phyloP scores from a whole-genome alignment of 805 yeast genomes.

The Wickerhamomyces hampshirensis region DNA sequence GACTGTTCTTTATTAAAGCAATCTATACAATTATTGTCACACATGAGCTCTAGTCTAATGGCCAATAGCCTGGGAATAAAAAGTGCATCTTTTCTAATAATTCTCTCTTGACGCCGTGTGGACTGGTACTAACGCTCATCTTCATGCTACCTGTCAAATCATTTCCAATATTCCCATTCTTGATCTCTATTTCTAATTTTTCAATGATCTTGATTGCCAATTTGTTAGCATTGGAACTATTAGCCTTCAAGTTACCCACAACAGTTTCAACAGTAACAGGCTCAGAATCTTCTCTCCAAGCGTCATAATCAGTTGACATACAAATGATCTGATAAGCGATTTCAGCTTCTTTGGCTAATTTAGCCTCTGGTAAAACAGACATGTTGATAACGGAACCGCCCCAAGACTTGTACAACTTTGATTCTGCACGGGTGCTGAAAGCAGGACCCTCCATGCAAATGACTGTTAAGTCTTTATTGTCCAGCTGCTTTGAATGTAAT shows the following conservation, averaged over 20 bases:
- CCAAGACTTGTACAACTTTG: constrained; percentile 76
- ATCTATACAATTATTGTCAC: neutral
- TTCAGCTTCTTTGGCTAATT: constrained; percentile 96
- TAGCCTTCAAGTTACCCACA: constrained; percentile 83
- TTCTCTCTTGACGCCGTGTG: constrained; percentile 66
- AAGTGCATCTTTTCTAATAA: constrained; percentile 76
- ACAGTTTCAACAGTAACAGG: constrained; percentile 98
- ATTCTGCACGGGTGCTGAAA: constrained; percentile 95
- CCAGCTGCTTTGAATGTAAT: constrained; percentile 64
- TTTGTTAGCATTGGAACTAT: constrained; percentile 77
- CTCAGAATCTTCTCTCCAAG: constrained; percentile 94
- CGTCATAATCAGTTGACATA: constrained; percentile 98
- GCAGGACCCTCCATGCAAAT: constrained; percentile 99
- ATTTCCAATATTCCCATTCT: constrained; percentile 59
- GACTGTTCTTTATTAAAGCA: neutral
- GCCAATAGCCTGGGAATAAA: constrained; percentile 92
- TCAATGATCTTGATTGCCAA: constrained; percentile 68
- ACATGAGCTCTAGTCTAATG: constrained; percentile 22
- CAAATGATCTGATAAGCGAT: constrained; percentile 96
- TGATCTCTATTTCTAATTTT: constrained; percentile 57
- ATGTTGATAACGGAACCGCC: constrained; percentile 96
- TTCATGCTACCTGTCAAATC: constrained; percentile 74
- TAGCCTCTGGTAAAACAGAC: constrained; percentile 97
- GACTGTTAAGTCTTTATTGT: constrained; percentile 71
- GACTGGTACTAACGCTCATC: constrained; percentile 72